Evolutionary conservation across 192 early-diverging fungal genomes (phyloP).

Genomic region (Dissophora globulifera): DNA sequence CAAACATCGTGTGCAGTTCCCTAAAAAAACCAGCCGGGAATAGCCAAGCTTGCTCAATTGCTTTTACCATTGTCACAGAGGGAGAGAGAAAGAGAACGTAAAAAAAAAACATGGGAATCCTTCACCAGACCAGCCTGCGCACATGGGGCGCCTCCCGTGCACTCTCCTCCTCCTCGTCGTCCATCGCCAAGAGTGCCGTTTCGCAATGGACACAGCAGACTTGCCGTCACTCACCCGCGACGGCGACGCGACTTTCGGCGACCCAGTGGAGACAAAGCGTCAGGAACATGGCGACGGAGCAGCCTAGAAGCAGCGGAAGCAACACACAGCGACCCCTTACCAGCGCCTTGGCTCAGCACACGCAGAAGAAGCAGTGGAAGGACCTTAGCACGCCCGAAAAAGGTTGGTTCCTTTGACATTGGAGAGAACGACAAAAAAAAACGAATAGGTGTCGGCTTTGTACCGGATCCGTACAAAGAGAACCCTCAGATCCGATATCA

Average conservation of each 20-base stretch:
- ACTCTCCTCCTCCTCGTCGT: no score
- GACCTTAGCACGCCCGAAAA: slow-evolving; percentile 61
- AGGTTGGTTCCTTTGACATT: slow-evolving; percentile 23
- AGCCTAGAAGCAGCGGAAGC: slow-evolving; percentile 9
- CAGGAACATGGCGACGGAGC: slow-evolving; percentile 39
- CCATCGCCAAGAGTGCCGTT: slow-evolving; percentile 4
- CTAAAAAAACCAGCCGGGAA: no score
- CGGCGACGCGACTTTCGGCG: no score
- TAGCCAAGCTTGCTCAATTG: no score
- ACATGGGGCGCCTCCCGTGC: slow-evolving; percentile 25
- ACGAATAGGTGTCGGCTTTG: no score
- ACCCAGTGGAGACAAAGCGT: slow-evolving; percentile 4
- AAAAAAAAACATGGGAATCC: slow-evolving; percentile 11
- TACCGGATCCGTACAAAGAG: no score
- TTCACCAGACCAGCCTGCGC: slow-evolving; percentile 24
- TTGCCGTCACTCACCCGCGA: no score
- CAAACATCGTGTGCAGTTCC: no score
- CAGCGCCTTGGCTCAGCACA: slow-evolving; percentile 33
- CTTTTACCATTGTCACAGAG: no score
- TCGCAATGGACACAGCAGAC: slow-evolving; percentile 3
- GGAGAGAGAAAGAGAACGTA: no score
- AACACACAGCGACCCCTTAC: slow-evolving; percentile 16
- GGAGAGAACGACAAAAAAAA: no score
- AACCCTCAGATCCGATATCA: no score
- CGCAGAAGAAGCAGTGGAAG: slow-evolving; percentile 59